Conservation (phyloP, 495 filamentous ascomycete species). For the Penicillium waksmanii region DNA sequence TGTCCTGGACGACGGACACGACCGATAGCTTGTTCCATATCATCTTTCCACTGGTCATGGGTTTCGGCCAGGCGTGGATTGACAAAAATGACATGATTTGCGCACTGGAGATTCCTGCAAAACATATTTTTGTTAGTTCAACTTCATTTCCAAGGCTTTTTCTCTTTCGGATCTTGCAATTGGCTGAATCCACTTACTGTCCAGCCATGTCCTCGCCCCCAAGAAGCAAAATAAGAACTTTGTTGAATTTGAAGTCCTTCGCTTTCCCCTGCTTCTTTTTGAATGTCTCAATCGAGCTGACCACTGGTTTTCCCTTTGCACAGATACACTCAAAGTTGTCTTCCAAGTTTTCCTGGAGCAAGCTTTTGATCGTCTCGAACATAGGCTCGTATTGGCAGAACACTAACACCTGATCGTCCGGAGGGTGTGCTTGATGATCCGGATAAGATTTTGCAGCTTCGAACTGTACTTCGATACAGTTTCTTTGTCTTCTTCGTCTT, state of each 20-base stretch:
- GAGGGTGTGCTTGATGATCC: slow-evolving; percentile 47
- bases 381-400: slow-evolving; percentile 57
- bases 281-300: neutral
- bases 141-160: neutral
- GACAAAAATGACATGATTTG: slow-evolving; percentile 79
- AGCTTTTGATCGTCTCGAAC: slow-evolving; percentile 36
- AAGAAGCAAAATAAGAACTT: slow-evolving; percentile 69
- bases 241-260: slow-evolving; percentile 12
- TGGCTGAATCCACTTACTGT: slow-evolving; percentile 50
- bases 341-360: slow-evolving; percentile 21
- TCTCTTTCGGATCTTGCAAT: neutral
- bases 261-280: slow-evolving; percentile 4
- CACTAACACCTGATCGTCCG: slow-evolving; percentile 51
- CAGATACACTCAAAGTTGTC: slow-evolving; percentile 25
- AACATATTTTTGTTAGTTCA: neutral
- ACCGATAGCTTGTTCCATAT: slow-evolving; percentile 73
- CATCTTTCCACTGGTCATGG: slow-evolving; percentile 60
- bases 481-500: neutral
- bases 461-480: slow-evolving; percentile 34
- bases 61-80: slow-evolving; percentile 59
- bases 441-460: slow-evolving; percentile 53
- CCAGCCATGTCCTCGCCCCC: slow-evolving; percentile 68
- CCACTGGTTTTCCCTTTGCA: slow-evolving; percentile 19
- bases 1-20: slow-evolving; percentile 71
- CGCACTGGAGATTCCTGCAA: slow-evolving; percentile 70